phyloP scores from a whole-genome alignment of 1,139 yeast species.

The Sugiyamaella paludigena region DNA sequence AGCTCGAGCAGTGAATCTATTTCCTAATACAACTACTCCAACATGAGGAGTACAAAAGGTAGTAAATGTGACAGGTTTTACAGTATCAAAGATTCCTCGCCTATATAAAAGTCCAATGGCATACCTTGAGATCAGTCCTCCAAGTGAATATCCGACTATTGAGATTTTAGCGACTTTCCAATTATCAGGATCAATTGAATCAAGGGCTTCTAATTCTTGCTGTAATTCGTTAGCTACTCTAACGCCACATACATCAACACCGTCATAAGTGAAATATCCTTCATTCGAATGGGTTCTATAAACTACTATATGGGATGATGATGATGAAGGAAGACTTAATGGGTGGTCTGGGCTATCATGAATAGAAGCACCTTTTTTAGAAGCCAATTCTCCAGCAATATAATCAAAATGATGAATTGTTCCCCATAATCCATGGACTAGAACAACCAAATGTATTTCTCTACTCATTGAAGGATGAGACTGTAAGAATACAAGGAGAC shows the following conservation, averaged over 20 bases:
- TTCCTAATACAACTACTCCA: slow-evolving; percentile 67
- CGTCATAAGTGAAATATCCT: slow-evolving; percentile 74
- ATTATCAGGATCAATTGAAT: slow-evolving; percentile 18
- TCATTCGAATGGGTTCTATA: slow-evolving; percentile 63
- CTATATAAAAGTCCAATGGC: slow-evolving; percentile 67
- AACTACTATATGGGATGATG: slow-evolving; percentile 39
- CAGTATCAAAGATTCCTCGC: slow-evolving; percentile 50
- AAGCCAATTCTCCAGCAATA: slow-evolving; percentile 32
- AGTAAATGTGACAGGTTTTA: slow-evolving; percentile 47
- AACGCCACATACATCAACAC: slow-evolving; percentile 79
- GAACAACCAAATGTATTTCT: slow-evolving; percentile 55
- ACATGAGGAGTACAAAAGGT: slow-evolving; percentile 84
- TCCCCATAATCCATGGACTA: slow-evolving; percentile 89
- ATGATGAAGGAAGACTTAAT: neutral
- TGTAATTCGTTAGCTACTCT: slow-evolving; percentile 69
- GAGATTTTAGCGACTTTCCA: slow-evolving; percentile 45
- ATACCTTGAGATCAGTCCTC: slow-evolving; percentile 75
- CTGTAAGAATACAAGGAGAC: no score
- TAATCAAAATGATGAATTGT: slow-evolving; percentile 64
- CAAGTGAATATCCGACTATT: slow-evolving; percentile 76
- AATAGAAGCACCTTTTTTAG: slow-evolving; percentile 28
- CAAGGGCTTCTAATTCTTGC: slow-evolving; percentile 43
- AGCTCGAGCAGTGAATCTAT: slow-evolving; percentile 43
- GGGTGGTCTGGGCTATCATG: slow-evolving; percentile 21
- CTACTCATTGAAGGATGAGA: slow-evolving; percentile 1